Conservation (phyloP, 2,329 filamentous ascomycete species). For the Eurotiales sp. region DNA sequence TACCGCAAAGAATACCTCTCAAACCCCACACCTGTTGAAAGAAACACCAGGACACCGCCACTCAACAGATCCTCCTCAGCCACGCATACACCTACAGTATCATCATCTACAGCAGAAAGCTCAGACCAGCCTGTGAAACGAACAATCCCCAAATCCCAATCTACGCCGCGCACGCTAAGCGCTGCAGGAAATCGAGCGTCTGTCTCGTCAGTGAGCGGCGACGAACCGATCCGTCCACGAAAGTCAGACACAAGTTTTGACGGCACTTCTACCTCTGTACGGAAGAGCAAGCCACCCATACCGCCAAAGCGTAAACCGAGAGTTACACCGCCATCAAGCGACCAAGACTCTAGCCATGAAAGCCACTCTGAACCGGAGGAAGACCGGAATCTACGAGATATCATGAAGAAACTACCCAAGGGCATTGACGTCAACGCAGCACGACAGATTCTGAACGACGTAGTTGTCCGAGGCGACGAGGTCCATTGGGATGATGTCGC, state of each 20-base stretch:
- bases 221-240: conserved; percentile 26
- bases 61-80: conserved; percentile 14
- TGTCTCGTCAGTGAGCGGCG: conserved; percentile 30
- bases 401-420: conserved; percentile 74
- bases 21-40: neutral
- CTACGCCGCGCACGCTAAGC: conserved; percentile 10
- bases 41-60: conserved; percentile 3
- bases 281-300: conserved; percentile 21
- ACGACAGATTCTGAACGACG: conserved; percentile 91
- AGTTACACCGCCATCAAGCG: conserved; percentile 44
- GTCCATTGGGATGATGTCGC: conserved; percentile 94
- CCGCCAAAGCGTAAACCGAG: conserved; percentile 34
- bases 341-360: conserved; percentile 41
- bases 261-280: conserved; percentile 15
- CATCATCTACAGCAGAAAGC: neutral
- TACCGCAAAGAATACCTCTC: conserved; percentile 14
- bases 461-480: conserved; percentile 89
- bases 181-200: conserved; percentile 8
- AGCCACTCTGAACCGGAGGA: conserved; percentile 46
- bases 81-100: conserved; percentile 10
- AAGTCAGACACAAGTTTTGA: conserved; percentile 14
- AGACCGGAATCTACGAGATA: conserved; percentile 58
- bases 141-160: conserved; percentile 12
- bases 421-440: conserved; percentile 80
- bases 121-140: neutral